Evolutionary conservation across 164 flowering plant species (phyloP).

Genomic region (Magnolia changhungtana): DNA sequence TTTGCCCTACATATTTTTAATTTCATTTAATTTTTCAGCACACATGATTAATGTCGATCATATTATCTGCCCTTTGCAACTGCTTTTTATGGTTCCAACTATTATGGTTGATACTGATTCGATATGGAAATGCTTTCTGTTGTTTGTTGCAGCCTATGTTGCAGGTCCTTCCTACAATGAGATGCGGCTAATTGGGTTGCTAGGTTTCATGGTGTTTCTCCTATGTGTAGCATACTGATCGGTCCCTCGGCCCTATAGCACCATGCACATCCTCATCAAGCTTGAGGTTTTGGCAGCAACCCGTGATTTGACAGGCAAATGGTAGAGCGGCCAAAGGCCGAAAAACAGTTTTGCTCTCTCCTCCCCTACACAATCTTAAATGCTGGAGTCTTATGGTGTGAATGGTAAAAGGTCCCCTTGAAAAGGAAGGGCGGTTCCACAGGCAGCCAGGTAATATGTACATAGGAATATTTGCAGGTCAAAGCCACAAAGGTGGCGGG

Average conservation of each 20-base stretch:
- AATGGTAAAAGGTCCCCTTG: conserved; percentile 14
- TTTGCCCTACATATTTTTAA: not conserved
- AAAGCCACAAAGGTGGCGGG: conserved; percentile 57
- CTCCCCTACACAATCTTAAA: not conserved
- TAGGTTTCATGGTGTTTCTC: conserved; percentile 19
- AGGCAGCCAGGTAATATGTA: conserved; percentile 18
- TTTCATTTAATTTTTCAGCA: not conserved
- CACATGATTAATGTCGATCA: not conserved
- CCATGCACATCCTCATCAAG: not conserved
- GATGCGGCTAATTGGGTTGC: conserved; percentile 24
- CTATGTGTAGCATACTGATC: conserved; percentile 17
- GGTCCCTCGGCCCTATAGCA: not conserved
- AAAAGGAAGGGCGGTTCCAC: conserved; percentile 9
- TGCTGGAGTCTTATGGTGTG: conserved; percentile 9
- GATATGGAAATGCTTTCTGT: not conserved
- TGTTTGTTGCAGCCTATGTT: conserved; percentile 29
- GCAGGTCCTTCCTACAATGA: conserved; percentile 11
- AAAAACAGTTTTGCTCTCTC: conserved; percentile 20
- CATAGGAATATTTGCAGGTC: conserved; percentile 35
- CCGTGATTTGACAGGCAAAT: not conserved
- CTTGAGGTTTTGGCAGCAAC: conserved; percentile 11
- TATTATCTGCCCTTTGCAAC: not conserved
- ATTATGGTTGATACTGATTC: not conserved
- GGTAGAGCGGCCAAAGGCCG: conserved; percentile 8
- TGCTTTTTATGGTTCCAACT: not conserved